Evolutionary conservation across 331 rosid genomes (phyloP), one percentile per base, ranked within the genome.

Genomic region (Pyracantha coccinea): DNA sequence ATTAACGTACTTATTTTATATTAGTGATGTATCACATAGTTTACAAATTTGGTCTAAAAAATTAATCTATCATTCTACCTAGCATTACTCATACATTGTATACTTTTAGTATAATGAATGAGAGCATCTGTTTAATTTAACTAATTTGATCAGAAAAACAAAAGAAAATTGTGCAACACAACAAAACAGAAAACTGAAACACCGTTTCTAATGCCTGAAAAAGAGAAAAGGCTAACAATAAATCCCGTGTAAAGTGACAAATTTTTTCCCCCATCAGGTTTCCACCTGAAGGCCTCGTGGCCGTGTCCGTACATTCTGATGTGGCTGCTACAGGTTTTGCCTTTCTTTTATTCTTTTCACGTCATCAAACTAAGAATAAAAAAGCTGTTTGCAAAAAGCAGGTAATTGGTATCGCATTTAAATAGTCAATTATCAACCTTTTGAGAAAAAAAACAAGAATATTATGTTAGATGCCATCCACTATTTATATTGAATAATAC

Each of bases 221-320:
- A 41, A 24, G 7, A 31, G 24, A 20, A 72, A 13, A 14, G 12
- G 27, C 27, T 17, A 27, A 38, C 14, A 16, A 6, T 47, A 52
- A 31, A 21, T 77, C 54, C 52, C 4, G 38, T 60, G 66, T 31
- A 71, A 63, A 68, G 71, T 52, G 68, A 29, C 67, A 45, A 16
- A 6, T 6, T 17, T 17, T 7, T 1, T 50, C 75, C 45, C 50
- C 55, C 1, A 66, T 24, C 72, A 33, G 66, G 7, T 60, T 24
- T 41, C n/a, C 77, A 66, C 62, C 77, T 65, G 74, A 78, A 41
- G 28, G 54, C 68, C 20, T 9, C 66, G 2, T 63, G 45, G 45
- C 68, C 24, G 14, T 8, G 52, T 72, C 73, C 62, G 82, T 72
- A 78, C 73, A 20, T 38, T 29, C 2, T 54, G 74, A 64, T 58